These are phyloP conservation scores for Coniferiporia sulphurascens DNA, from an alignment of 1,284 basidiomycete species.

Conservation along the genomic window DNA sequence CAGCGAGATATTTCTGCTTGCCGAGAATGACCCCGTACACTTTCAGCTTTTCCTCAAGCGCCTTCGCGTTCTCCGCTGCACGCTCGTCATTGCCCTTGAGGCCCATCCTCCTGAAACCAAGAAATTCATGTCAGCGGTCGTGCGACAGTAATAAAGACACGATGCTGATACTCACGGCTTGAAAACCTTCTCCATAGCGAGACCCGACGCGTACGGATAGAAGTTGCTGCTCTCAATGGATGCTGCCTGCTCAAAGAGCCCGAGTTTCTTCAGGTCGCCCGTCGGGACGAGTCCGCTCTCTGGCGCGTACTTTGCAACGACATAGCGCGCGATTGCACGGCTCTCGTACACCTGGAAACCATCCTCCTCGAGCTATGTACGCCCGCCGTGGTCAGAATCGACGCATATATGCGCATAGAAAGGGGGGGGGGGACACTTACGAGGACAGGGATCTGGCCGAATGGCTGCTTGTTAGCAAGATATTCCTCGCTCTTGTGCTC, in stretches of 20 bases:
- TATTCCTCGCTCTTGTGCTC: constrained; percentile 45
- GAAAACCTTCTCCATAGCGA: constrained; percentile 24
- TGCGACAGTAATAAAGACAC: neutral
- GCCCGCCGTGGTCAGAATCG: neutral
- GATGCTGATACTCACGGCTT: neutral
- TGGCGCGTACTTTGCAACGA: constrained; percentile 25
- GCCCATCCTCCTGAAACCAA: neutral
- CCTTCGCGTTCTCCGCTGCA: constrained; percentile 24
- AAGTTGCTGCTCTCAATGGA: constrained; percentile 32
- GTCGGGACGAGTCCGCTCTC: constrained; percentile 6
- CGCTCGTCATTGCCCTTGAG: constrained; percentile 24
- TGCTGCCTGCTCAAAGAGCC: constrained; percentile 31
- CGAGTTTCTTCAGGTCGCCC: constrained; percentile 26
- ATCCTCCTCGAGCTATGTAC: constrained; percentile 11
- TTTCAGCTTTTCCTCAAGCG: constrained; percentile 34
- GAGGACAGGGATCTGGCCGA: constrained; percentile 58
- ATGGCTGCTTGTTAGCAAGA: constrained; percentile 48
- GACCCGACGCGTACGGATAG: constrained; percentile 24
- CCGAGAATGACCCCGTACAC: constrained; percentile 43
- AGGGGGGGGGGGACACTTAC: neutral
- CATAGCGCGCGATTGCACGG: constrained; percentile 30
- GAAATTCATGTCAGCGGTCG: neutral
- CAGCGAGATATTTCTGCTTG: constrained; percentile 44
- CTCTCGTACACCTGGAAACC: constrained; percentile 25
- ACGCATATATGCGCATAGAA: neutral